Percentiles rank a stretch among this genome's conserved stretches.
Conservation (phyloP, 2,329 filamentous ascomycete genomes). For the Aspergillus nomiae region DNA sequence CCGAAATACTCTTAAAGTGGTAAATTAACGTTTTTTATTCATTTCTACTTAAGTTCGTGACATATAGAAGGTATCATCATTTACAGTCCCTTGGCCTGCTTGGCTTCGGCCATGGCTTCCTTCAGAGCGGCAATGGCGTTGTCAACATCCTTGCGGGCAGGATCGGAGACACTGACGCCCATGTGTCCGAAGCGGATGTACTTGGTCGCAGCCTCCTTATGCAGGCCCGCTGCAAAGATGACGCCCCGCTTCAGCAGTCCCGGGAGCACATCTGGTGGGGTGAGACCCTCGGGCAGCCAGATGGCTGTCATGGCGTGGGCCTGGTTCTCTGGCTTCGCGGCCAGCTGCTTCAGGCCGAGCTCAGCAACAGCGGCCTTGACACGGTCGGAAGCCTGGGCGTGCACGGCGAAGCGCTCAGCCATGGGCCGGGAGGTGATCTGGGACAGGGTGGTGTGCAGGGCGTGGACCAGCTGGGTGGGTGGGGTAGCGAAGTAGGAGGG, state of each 20-base stretch:
- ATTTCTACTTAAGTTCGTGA: not conserved
- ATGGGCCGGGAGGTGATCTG: constrained; percentile 84
- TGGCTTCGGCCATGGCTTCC: constrained; percentile 72
- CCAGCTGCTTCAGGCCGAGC: constrained; percentile 84
- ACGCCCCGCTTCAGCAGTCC: constrained; percentile 84
- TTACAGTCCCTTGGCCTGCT: constrained; percentile 57
- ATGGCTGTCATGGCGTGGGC: constrained; percentile 98
- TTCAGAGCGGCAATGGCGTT: constrained; percentile 78
- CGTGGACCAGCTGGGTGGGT: constrained; percentile 89
- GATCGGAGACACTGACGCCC: constrained; percentile 88
- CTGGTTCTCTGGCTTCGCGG: constrained; percentile 82
- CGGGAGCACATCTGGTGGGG: constrained; percentile 80
- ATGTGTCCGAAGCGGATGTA: constrained; percentile 98
- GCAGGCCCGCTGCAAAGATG: constrained; percentile 90
- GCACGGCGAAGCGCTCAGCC: constrained; percentile 77
- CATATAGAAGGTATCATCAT: not conserved
- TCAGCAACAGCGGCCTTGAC: constrained; percentile 82
- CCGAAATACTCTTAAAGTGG: not conserved
- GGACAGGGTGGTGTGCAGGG: constrained; percentile 82
- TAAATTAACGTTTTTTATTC: not conserved
- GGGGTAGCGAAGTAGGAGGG: constrained; percentile 97
- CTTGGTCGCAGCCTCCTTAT: constrained; percentile 91
- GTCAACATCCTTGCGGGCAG: constrained; percentile 77
- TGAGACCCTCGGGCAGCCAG: constrained; percentile 83
- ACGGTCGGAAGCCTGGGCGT: constrained; percentile 76